A percentile compares a stretch with the other conserved stretches of the same genome.
phyloP scores from a whole-genome alignment of 2,329 filamentous ascomycete species.

The Colletotrichum sp. region DNA sequence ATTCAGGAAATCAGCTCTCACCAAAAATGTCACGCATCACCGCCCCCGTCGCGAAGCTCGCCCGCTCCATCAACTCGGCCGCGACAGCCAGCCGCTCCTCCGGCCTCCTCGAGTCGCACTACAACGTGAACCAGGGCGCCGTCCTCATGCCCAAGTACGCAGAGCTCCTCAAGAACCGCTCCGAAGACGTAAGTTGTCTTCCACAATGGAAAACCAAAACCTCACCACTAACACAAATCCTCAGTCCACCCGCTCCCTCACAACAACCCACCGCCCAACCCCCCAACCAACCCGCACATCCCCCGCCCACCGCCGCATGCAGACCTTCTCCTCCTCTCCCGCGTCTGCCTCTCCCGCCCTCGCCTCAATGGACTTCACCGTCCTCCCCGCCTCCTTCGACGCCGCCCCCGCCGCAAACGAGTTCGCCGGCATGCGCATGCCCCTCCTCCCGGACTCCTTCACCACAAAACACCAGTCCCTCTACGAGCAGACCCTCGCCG shows the following conservation, averaged over 20 bases:
- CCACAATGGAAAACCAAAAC: neutral
- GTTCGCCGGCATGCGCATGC: constrained; percentile 55
- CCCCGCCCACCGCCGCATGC: constrained; percentile 60
- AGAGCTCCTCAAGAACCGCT: constrained; percentile 45
- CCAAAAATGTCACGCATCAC: constrained; percentile 54
- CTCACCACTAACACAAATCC: constrained; percentile 17
- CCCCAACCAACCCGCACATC: constrained; percentile 43
- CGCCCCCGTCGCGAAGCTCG: constrained; percentile 53
- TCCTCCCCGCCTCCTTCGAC: constrained; percentile 54
- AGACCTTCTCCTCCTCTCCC: constrained; percentile 63
- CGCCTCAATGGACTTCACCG: constrained; percentile 54
- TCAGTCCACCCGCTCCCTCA: constrained; percentile 44
- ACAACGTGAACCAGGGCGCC: constrained; percentile 38
- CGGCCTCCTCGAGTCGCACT: constrained; percentile 34
- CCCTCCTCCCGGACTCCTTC: constrained; percentile 66
- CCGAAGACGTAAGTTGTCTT: constrained; percentile 42
- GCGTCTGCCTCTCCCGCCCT: constrained; percentile 34
- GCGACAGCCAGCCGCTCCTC: constrained; percentile 35
- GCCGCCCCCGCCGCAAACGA: constrained; percentile 31
- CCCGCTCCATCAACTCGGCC: constrained; percentile 51
- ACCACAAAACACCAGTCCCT: constrained; percentile 39
- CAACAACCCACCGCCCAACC: constrained; percentile 53
- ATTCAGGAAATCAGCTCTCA: neutral
- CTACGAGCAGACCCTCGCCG: constrained; percentile 45
- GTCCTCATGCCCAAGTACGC: constrained; percentile 53